Conservation (phyloP, 2,329 filamentous ascomycete genomes). For the Talaromyces atroroseus region DNA sequence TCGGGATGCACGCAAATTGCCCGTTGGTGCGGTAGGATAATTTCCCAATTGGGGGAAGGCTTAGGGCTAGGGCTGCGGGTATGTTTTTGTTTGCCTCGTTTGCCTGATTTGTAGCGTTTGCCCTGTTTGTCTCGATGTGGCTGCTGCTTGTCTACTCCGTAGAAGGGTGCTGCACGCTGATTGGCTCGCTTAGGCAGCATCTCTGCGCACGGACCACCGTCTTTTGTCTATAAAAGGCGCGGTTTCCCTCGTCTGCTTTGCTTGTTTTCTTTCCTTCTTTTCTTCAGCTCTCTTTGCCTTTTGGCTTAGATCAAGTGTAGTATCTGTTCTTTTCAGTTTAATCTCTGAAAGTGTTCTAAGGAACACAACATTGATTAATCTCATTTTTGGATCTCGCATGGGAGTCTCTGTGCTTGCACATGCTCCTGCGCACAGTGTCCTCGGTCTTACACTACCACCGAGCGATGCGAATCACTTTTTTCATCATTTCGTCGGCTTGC, state of each 20-base stretch:
- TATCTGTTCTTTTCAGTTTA: constrained; percentile 98
- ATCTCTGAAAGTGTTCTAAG: constrained; percentile 80
- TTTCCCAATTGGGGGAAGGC: constrained; percentile 21
- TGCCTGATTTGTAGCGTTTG: constrained; percentile 1
- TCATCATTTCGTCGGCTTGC: constrained; percentile 55
- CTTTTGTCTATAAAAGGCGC: constrained; percentile 26
- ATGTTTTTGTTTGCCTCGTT: background rate
- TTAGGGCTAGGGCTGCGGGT: constrained; percentile 20
- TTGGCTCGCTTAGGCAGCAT: constrained; percentile 2
- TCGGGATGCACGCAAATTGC: constrained; percentile 4
- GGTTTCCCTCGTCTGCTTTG: constrained; percentile 20
- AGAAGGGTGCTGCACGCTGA: background rate
- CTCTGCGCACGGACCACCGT: constrained; percentile 17
- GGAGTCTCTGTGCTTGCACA: constrained; percentile 68
- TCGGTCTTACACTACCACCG: constrained; percentile 69
- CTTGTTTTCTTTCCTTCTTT: constrained; percentile 40
- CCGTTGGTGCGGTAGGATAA: background rate
- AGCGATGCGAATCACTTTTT: constrained; percentile 62
- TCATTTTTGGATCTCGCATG: constrained; percentile 62
- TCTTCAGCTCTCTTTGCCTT: constrained; percentile 49
- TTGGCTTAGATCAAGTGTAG: constrained; percentile 87
- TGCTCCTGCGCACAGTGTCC: constrained; percentile 62
- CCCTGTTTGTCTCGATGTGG: constrained; percentile 1
- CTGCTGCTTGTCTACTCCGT: too few relatives aligned
- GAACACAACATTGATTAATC: constrained; percentile 72